Evolutionary conservation across 768 basidiomycete species (phyloP), one percentile per base, ranked within the genome.

Genomic region (Amanita pallidorosea): DNA sequence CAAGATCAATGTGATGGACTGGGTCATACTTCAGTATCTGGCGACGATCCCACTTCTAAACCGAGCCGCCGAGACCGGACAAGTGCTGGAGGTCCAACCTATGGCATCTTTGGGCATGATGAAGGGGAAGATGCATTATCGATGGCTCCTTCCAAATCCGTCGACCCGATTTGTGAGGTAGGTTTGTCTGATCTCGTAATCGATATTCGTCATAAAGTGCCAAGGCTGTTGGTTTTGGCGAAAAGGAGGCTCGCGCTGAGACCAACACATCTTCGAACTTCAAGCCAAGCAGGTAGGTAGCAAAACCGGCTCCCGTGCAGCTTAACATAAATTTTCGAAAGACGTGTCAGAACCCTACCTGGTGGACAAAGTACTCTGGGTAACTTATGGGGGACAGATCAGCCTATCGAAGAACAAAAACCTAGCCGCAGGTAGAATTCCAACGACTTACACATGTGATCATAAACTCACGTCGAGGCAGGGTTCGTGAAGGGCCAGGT

Each of bases 401-500:
- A 69, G 27, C 57, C 64, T 1, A 5, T 4, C 12, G 68, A 73
- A 22, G 69, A 72, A 51, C 87, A 84, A 61, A 77, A 80, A 57
- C 85, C 85, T 4, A 83, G 84, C 15, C 80, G 85, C 58, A 75
- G 79, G 85, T 81, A 64, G 20, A 68, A 17, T 27, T 17, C 8
- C n/a, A 36, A n/a, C 43, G 23, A 42, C 44, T 8, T 53, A 34
- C 40, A 55, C 56, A 53, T 48, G 47, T 4, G 45, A 45, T n/a
- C 52, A 48, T 47, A 45, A 49, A 44, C 36, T 34, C 38, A 25
- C 48, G 9, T 29, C 42, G 22, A 18, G 4, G 18, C 45, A 86
- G 83, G 52, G 84, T 86, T 29, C 71, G 82, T 53, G 72, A 86
- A 63, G 74, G 72, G 40, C 84, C 84, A 29, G 84, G 84, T 57